A percentile compares a stretch with the other conserved stretches of the same genome.
phyloP scores from a whole-genome alignment of 176 grass and related monocot genomes.

The Oropetium thomaeum region DNA sequence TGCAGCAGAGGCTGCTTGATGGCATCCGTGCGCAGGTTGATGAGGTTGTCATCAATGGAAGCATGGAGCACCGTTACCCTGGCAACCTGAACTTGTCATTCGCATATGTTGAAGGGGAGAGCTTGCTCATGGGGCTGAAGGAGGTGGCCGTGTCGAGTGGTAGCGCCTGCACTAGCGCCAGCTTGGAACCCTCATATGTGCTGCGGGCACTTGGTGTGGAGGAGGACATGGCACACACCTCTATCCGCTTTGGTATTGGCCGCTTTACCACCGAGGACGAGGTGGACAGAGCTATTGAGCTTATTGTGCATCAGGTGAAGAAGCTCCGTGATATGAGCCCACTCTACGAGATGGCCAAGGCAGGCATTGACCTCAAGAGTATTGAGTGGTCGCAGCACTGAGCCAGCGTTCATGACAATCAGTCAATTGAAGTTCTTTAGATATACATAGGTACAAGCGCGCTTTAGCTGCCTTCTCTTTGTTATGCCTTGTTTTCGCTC shows the following conservation, averaged over 20 bases:
- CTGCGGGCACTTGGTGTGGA: slow-evolving; percentile 84
- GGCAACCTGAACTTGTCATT: slow-evolving; percentile 93
- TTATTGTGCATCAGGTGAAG: slow-evolving; percentile 78
- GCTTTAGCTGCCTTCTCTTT: slow-evolving; percentile 20
- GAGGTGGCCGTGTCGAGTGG: slow-evolving; percentile 95
- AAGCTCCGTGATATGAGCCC: slow-evolving; percentile 96
- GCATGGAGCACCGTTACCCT: slow-evolving; percentile 82
- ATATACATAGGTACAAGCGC: slow-evolving; percentile 40
- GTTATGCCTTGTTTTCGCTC: slow-evolving; percentile 17
- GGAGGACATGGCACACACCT: slow-evolving; percentile 97
- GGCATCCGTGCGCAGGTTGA: slow-evolving; percentile 66
- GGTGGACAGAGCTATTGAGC: slow-evolving; percentile 74
- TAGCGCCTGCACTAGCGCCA: slow-evolving; percentile 92
- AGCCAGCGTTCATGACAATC: background rate
- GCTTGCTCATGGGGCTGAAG: slow-evolving; percentile 92
- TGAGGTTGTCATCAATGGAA: slow-evolving; percentile 81
- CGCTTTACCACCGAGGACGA: slow-evolving; percentile 91
- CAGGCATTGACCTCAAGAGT: slow-evolving; percentile 82
- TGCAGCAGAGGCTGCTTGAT: slow-evolving; percentile 62
- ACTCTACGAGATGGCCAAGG: slow-evolving; percentile 98
- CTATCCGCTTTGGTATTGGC: slow-evolving; percentile 90
- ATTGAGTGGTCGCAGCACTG: slow-evolving; percentile 92
- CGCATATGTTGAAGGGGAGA: slow-evolving; percentile 90
- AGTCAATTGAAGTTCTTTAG: background rate
- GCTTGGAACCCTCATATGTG: slow-evolving; percentile 85